A percentile compares a stretch with the other conserved stretches of the same genome.
Conservation (phyloP, 2,329 filamentous ascomycete genomes). For the Zymoseptoria ardabiliae region DNA sequence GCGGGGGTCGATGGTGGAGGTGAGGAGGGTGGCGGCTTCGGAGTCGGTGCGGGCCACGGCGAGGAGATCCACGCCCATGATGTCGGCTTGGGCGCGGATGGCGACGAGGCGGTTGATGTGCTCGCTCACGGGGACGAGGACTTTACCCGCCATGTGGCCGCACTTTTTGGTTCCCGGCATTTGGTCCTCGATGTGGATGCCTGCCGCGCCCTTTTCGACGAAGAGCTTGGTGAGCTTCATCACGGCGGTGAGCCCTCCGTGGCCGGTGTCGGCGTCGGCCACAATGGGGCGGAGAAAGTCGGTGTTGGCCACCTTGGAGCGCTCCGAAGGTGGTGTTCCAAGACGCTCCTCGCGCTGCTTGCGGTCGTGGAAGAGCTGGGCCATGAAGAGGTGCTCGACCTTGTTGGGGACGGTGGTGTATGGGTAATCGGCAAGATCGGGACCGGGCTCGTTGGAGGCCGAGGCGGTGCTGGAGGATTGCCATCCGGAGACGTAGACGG, state of each 20-base stretch:
- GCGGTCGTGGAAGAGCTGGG: conserved; percentile 97
- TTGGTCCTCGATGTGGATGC: conserved; percentile 98
- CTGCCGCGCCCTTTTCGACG: conserved; percentile 89
- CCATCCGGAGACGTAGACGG: conserved; percentile 98
- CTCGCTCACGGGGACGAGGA: conserved; percentile 91
- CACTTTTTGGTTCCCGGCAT: conserved; percentile 99
- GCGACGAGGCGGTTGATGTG: conserved; percentile 97
- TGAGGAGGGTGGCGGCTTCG: conserved; percentile 95
- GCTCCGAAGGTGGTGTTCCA: conserved; percentile 63
- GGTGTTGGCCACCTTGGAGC: conserved; percentile 66
- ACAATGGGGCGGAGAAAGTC: conserved; percentile 96
- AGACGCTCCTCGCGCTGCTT: conserved; percentile 96
- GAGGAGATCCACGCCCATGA: conserved; percentile 88
- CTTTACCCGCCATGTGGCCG: conserved; percentile 98
- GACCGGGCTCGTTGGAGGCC: conserved; percentile 88
- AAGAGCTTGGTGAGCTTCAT: conserved; percentile 99
- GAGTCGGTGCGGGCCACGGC: conserved; percentile 93
- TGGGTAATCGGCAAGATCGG: conserved; percentile 96
- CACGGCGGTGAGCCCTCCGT: conserved; percentile 93
- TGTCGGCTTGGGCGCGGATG: conserved; percentile 94
- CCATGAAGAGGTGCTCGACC: conserved; percentile 94
- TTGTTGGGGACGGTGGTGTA: conserved; percentile 95
- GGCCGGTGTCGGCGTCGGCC: conserved; percentile 93
- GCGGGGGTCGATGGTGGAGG: conserved; percentile 87
- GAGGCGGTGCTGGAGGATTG: conserved; percentile 96